phyloP scores from a whole-genome alignment of 768 basidiomycete genomes.

The Trametes punicea region DNA sequence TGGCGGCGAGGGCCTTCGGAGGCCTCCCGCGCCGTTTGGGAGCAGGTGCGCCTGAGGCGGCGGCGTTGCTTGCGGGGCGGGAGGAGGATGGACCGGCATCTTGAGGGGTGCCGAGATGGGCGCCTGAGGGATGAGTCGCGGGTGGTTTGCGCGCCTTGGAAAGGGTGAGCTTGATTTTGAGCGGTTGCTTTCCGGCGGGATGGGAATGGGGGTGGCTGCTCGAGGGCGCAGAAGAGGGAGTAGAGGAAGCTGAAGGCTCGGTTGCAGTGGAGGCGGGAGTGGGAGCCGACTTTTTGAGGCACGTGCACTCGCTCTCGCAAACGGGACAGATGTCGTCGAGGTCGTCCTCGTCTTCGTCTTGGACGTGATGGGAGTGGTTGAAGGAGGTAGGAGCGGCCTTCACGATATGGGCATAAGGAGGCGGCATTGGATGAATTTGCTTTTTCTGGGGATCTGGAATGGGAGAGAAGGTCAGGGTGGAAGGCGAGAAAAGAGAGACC shows the following conservation, averaged over 20 bases:
- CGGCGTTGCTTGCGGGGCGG: slow-evolving; percentile 18
- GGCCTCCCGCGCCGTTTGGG: slow-evolving; percentile 57
- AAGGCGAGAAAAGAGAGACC: neutral
- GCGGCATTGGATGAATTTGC: slow-evolving; percentile 61
- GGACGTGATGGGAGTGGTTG: slow-evolving; percentile 8
- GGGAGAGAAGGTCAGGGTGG: slow-evolving; percentile 6
- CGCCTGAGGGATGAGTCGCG: slow-evolving; percentile 6
- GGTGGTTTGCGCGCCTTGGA: slow-evolving; percentile 36
- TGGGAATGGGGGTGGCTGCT: slow-evolving; percentile 19
- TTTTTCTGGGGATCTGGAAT: slow-evolving; percentile 41
- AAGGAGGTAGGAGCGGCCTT: slow-evolving; percentile 35
- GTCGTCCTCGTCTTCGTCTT: slow-evolving; percentile 57
- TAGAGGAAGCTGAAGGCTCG: slow-evolving; percentile 32
- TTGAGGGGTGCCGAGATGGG: slow-evolving; percentile 7
- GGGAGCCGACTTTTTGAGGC: slow-evolving; percentile 46
- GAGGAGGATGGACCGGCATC: slow-evolving; percentile 13
- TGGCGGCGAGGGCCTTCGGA: slow-evolving; percentile 44
- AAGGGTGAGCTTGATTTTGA: slow-evolving; percentile 74
- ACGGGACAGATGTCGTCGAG: slow-evolving; percentile 87
- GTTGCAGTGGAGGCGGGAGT: slow-evolving; percentile 23
- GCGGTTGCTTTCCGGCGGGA: slow-evolving; percentile 34
- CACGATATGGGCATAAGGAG: slow-evolving; percentile 67
- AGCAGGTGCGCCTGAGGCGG: slow-evolving; percentile 27
- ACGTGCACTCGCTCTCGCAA: slow-evolving; percentile 88
- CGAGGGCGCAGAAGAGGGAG: slow-evolving; percentile 34